Evolutionary conservation across 768 basidiomycete species (phyloP).

Genomic region (Mycena polygramma): DNA sequence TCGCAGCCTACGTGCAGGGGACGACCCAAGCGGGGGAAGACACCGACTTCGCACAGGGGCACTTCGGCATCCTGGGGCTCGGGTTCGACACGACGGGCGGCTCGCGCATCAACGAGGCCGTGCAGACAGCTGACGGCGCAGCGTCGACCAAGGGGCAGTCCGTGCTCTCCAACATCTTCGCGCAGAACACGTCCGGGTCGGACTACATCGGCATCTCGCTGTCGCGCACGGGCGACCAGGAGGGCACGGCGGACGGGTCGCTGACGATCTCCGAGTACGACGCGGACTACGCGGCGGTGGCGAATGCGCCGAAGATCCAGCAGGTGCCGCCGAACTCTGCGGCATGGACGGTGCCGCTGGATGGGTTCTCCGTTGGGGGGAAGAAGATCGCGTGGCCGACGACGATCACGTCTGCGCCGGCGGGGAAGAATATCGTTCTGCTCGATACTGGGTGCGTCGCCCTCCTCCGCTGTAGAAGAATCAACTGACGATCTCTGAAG

Average conservation of each 20-base stretch:
- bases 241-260: slow-evolving; percentile 16
- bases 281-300: neutral
- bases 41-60: neutral
- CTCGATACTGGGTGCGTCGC: slow-evolving; percentile 12
- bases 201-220: slow-evolving; percentile 5
- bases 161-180: slow-evolving; percentile 19
- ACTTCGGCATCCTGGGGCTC: slow-evolving; percentile 17
- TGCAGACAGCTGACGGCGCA: neutral
- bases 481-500: neutral
- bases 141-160: neutral
- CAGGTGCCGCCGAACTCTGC: neutral
- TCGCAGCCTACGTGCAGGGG: neutral
- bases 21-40: neutral
- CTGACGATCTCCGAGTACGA: slow-evolving; percentile 11
- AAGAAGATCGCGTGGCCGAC: slow-evolving; percentile 12
- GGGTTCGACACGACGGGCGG: slow-evolving; percentile 8
- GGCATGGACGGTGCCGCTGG: neutral
- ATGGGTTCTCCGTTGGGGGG: slow-evolving; percentile 8
- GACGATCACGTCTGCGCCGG: neutral
- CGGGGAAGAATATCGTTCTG: slow-evolving; percentile 10
- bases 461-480: no score
- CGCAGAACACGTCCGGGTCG: neutral
- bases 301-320: neutral
- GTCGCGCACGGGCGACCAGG: slow-evolving; percentile 12
- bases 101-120: slow-evolving; percentile 11